Conservation (phyloP, 2,329 filamentous ascomycete species). For the Clonostachys chloroleuca region DNA sequence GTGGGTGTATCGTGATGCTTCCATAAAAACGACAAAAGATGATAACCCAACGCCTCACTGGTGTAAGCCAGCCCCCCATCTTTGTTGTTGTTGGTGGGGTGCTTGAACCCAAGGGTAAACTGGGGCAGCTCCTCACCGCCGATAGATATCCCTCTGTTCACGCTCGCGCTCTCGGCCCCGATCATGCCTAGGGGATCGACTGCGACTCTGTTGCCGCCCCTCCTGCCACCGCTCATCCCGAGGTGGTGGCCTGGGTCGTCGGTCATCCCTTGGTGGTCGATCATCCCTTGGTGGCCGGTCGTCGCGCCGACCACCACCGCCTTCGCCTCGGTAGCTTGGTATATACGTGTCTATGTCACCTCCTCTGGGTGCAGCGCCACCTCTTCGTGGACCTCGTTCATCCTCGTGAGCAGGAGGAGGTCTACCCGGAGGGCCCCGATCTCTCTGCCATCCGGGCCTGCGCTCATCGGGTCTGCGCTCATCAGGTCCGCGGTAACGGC, state of each 20-base stretch:
- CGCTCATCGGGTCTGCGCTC: conserved; percentile 42
- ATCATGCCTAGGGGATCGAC: conserved; percentile 29
- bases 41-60: no score
- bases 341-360: conserved; percentile 45
- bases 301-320: conserved; percentile 17
- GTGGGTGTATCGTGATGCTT: no score
- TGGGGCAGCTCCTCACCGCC: conserved; percentile 33
- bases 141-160: conserved; percentile 40
- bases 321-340: conserved; percentile 35
- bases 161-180: conserved; percentile 34
- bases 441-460: conserved; percentile 50
- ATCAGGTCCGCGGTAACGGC: conserved; percentile 36
- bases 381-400: conserved; percentile 30
- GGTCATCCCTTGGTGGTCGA: conserved; percentile 16
- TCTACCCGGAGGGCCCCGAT: conserved; percentile 42
- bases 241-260: conserved; percentile 15
- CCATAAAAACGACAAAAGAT: no score
- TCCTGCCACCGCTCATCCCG: conserved; percentile 33
- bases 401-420: conserved; percentile 22
- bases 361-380: conserved; percentile 16
- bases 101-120: no score
- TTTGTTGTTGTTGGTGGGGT: no score
- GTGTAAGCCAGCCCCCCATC: no score
- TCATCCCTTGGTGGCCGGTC: conserved; percentile 14
- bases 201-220: conserved; percentile 31